Evolutionary conservation across 257 asterid genomes (phyloP).

Genomic region (Osmanthus fragrans): DNA sequence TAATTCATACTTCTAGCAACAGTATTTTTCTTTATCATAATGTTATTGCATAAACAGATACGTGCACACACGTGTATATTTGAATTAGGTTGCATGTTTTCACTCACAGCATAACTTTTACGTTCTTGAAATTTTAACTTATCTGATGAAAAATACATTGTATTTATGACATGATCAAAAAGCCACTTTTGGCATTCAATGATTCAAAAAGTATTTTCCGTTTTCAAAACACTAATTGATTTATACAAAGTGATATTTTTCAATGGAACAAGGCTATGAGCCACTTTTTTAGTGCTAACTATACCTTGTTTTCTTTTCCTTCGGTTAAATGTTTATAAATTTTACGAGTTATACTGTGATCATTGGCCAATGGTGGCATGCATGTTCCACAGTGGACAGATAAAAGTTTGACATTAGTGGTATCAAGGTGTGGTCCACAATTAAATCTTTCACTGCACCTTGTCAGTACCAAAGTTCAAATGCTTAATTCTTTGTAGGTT

Average conservation of each 20-base stretch:
- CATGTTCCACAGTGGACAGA: not conserved
- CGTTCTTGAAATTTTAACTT: not conserved
- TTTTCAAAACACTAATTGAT: not conserved
- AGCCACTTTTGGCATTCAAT: not conserved
- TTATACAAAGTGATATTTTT: not conserved
- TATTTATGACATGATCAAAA: not conserved
- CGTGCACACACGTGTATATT: not conserved
- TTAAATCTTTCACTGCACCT: not conserved
- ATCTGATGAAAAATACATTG: not conserved
- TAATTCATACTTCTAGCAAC: not conserved
- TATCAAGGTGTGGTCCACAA: slow-evolving; percentile 1
- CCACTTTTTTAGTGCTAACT: not conserved
- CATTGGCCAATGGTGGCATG: not conserved
- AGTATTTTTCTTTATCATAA: not conserved
- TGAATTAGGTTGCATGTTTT: not conserved
- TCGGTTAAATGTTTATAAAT: not conserved
- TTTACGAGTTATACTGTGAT: not conserved
- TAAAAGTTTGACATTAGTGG: not conserved
- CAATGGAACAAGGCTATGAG: not conserved
- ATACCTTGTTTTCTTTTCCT: not conserved
- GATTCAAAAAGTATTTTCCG: not conserved
- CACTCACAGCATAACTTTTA: not conserved
- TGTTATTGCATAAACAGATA: not conserved
- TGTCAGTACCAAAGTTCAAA: slow-evolving; percentile 7
- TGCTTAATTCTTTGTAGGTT: slow-evolving; percentile 50